Base-by-base conservation (phyloP, 805 yeast genomes). In the Scheffersomyces ergatensis region DNA sequence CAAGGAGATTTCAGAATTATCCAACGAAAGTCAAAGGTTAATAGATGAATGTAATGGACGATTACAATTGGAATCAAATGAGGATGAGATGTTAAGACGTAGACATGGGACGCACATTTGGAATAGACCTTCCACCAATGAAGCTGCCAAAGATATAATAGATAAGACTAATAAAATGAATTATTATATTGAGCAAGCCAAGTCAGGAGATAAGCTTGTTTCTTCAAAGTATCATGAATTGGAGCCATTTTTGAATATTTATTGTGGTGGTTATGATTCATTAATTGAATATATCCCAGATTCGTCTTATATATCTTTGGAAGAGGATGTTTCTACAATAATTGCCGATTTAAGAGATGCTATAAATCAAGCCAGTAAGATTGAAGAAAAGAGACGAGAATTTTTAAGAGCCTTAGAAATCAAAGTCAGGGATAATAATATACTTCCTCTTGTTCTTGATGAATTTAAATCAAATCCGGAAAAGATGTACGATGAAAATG, bases 181-280 rank as follows among this genome's bases (percentile, higher is more conserved):
- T 24, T 55, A 52, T 2, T 83, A 81, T 51, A 56, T 85, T 14
- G 49, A 53, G 1, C 79, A 78, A 45, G 93, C 95, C 1, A 60
- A 63, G 21, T 53, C 63, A 3, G 85, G 93, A 7, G 96, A 89
- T 58, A 58, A 58, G 3, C 63, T 74, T 2, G 76, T 87, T 0
- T 49, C 58, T 5, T 55, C 61, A 3, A 75, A 76, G 36, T 77
- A 79, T 46, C 47, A 56, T 1, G 68, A 72, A n/a, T 66, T 85
- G 36, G 75, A 71, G 40, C 68, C 73, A 1, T 53, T 58, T 8
- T 49, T 88, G 17, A 62, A 57, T 30, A 58, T 75, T 4, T 74
- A 72, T 43, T 65, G 69, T 20, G 70, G 72, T 8, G 76, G 76
- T 0, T 52, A 49, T 26, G 62, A 62, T 2, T 40, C 55, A 3